Percentiles rank a stretch among this genome's conserved stretches.
Conservation (phyloP, 2,329 filamentous ascomycete genomes). For the Pyricularia sp. region DNA sequence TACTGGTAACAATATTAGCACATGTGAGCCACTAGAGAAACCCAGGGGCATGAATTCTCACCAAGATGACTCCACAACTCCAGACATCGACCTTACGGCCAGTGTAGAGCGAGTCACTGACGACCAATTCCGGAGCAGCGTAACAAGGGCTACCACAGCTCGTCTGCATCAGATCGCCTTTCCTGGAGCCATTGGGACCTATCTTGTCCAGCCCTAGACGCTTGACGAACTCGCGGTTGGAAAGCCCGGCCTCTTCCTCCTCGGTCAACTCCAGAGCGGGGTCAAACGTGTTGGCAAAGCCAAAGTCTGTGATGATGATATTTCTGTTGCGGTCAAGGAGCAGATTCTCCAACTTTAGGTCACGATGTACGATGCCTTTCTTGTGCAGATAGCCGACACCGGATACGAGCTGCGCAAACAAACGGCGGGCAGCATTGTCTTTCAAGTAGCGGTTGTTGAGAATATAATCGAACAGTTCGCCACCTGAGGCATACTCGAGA, state of each 20-base stretch:
- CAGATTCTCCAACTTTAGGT: slow-evolving; percentile 93
- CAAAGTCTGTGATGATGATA: slow-evolving; percentile 99
- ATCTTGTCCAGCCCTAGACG: slow-evolving; percentile 74
- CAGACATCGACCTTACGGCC: slow-evolving; percentile 97
- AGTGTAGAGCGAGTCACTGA: slow-evolving; percentile 95
- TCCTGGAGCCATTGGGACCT: slow-evolving; percentile 63
- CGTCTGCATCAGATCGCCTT: slow-evolving; percentile 96
- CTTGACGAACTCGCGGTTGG: slow-evolving; percentile 83
- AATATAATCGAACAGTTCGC: slow-evolving; percentile 97
- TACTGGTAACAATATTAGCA: slow-evolving; percentile 52
- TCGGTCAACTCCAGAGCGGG: slow-evolving; percentile 78
- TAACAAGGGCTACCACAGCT: slow-evolving; percentile 98
- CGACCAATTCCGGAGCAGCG: slow-evolving; percentile 90
- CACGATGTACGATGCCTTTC: slow-evolving; percentile 95
- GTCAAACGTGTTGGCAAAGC: slow-evolving; percentile 97
- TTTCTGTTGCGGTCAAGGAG: slow-evolving; percentile 93
- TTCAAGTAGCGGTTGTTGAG: slow-evolving; percentile 94
- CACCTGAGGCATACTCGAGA: slow-evolving; percentile 93
- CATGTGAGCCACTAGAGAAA: background rate
- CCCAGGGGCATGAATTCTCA: slow-evolving; percentile 37
- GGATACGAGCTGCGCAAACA: slow-evolving; percentile 93
- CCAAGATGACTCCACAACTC: slow-evolving; percentile 97
- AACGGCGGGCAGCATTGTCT: slow-evolving; percentile 76
- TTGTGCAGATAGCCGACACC: slow-evolving; percentile 97
- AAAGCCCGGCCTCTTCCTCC: slow-evolving; percentile 80